Percentiles rank a stretch among this genome's conserved stretches.
These are phyloP conservation scores for Kondoa subrosea DNA, from an alignment of 768 basidiomycete genomes.

Conservation along the genomic window DNA sequence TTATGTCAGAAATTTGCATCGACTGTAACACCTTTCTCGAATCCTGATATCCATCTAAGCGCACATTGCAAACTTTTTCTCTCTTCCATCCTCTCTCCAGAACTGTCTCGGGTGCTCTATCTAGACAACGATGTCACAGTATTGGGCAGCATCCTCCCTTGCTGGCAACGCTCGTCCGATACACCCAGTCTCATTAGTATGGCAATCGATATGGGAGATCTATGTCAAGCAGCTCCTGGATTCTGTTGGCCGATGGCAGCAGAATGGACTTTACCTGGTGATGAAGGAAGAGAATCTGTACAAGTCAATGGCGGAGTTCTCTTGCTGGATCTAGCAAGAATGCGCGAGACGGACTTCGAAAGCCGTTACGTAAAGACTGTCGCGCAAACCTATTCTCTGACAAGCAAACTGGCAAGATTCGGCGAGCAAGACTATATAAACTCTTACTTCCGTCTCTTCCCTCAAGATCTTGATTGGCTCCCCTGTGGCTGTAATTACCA, in stretches of 20 bases:
- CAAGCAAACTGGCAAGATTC: conserved; percentile 11
- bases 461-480: conserved; percentile 18
- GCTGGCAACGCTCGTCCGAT: conserved; percentile 10
- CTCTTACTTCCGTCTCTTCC: conserved; percentile 22
- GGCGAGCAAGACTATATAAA: conserved; percentile 26
- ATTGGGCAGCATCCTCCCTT: conserved; percentile 14
- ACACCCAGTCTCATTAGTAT: conserved; percentile 18
- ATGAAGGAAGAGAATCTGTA: conserved; percentile 19
- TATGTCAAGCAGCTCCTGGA: conserved; percentile 17
- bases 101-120: conserved; percentile 20
- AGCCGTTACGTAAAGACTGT: conserved; percentile 21
- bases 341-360: conserved; percentile 19
- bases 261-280: conserved; percentile 9
- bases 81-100: conserved; percentile 18
- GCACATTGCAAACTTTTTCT: conserved; percentile 26
- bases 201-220: conserved; percentile 25
- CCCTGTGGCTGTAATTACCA: conserved; percentile 26
- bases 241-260: conserved; percentile 23
- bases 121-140: conserved; percentile 25
- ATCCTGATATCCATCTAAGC: conserved; percentile 20
- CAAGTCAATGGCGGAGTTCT: conserved; percentile 24
- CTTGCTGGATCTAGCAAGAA: conserved; percentile 16
- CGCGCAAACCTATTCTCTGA: conserved; percentile 17
- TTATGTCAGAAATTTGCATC: conserved; percentile 12
- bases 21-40: conserved; percentile 18